phyloP scores from a whole-genome alignment of 331 rosid species.

The Saraca asoca region DNA sequence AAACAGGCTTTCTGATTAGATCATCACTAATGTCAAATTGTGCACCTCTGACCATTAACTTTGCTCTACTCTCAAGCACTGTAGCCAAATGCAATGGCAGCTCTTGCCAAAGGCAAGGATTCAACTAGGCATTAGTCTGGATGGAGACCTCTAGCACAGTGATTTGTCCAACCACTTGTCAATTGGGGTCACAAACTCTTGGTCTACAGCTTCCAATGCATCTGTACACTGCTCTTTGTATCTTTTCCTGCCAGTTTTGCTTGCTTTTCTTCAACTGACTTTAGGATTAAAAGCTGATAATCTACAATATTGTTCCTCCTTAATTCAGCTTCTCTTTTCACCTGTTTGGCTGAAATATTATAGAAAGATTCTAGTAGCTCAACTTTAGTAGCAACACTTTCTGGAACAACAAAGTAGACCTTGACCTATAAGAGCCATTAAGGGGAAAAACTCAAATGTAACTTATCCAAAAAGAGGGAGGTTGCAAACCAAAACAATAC shows the following conservation, averaged over 20 bases:
- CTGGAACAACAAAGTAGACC: slow-evolving; percentile 92
- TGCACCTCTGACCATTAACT: no score
- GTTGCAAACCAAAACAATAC: no score
- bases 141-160: no score
- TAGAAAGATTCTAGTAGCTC: slow-evolving; percentile 87
- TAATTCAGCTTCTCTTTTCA: slow-evolving; percentile 82
- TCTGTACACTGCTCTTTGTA: slow-evolving; percentile 86
- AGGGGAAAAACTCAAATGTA: no score
- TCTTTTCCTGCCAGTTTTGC: slow-evolving; percentile 69
- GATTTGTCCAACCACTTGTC: slow-evolving; percentile 82
- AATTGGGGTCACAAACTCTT: slow-evolving; percentile 71
- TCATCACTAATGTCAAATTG: slow-evolving; percentile 82
- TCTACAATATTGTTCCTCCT: slow-evolving; percentile 87
- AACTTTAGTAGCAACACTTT: slow-evolving; percentile 75
- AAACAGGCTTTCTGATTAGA: slow-evolving; percentile 75
- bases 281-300: slow-evolving; percentile 85
- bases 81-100: no score
- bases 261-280: slow-evolving; percentile 82
- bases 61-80: no score
- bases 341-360: slow-evolving; percentile 64
- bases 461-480: no score
- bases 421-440: slow-evolving; percentile 68
- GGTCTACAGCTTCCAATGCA: slow-evolving; percentile 87
- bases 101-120: no score
- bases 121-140: no score